Conservation (phyloP, 306 rosid species). For the Lupinus albus region DNA sequence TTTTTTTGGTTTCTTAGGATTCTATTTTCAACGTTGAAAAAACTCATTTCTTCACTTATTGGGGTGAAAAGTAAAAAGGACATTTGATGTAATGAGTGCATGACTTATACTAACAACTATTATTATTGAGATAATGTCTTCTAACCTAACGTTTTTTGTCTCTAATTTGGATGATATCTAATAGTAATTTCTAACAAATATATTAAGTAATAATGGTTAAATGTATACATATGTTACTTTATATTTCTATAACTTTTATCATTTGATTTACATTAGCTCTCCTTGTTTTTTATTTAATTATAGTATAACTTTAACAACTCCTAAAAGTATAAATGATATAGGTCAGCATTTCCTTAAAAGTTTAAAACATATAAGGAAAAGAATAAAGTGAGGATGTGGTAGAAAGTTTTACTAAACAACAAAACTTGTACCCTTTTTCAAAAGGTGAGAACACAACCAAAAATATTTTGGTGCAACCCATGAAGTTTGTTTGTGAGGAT, state of each 20-base stretch:
- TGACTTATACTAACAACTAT: conserved; percentile 2
- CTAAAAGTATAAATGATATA: too few species aligned
- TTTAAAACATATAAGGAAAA: neutral
- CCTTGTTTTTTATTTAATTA: too few species aligned
- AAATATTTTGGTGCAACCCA: too few species aligned
- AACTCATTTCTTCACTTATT: conserved; percentile 1
- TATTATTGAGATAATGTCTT: conserved; percentile 14
- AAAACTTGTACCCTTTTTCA: conserved; percentile 30
- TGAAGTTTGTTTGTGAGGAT: too few species aligned
- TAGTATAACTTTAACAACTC: too few species aligned
- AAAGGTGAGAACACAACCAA: conserved; percentile 32
- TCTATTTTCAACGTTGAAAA: conserved; percentile 47
- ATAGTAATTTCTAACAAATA: neutral
- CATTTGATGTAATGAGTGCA: neutral
- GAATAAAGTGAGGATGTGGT: conserved; percentile 17
- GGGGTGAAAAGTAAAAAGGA: conserved; percentile 15
- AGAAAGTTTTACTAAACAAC: conserved; percentile 27
- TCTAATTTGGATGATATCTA: conserved; percentile 26
- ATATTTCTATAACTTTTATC: too few species aligned
- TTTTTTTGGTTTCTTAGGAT: conserved; percentile 54
- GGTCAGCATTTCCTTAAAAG: too few species aligned
- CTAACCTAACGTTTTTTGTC: conserved; percentile 23
- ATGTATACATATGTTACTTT: too few species aligned
- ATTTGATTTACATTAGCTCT: too few species aligned
- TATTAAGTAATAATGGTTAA: too few species aligned